Base-by-base conservation (phyloP, 1,139 yeast species). In the Groenewaldozyma sp. region DNA sequence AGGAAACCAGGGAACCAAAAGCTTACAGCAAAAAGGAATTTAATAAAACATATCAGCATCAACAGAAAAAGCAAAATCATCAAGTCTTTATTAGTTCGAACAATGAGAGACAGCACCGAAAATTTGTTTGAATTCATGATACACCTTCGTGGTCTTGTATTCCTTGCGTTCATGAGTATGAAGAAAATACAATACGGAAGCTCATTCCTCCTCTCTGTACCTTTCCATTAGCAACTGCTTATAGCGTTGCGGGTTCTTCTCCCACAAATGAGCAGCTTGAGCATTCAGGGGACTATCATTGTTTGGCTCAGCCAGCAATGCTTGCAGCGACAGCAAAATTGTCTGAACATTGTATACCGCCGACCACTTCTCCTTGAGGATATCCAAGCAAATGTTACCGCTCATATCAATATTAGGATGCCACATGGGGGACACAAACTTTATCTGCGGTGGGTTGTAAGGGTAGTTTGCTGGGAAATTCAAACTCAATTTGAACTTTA, bases 401-500 rank as follows among this genome's bases (percentile, higher is more conserved):
- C 72, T 65, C 63, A 74, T 68, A 53, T 77, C 80, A 47, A 78
- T 78, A 56, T 79, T 79, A 42, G 87, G 87, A 52, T 79, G 87
- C 68, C 78, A 78, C 67, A 78, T 77, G 42, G 80, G 80, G 36
- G 80, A 70, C 31, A 69, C 67, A 60, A 79, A 79, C 48, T 68
- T 70, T 52, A 79, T 70, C 45, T 64, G 67, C 28, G 83, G 83
- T 17, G 83, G 77, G 31, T 66, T 61, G 54, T 71, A 78, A 4
- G 83, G 83, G 52, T 77, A 78, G 54, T 72, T 70, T 35, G 70
- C 65, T 26, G 82, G 79, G 62, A 77, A 76, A 35, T 66, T 65
- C 46, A 76, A 61, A 21, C 73, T 62, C 32, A 76, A 59, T 54
- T 71, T 72, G 59, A 73, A 76, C 43, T 63, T 70, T 48, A 75